Evolutionary conservation across 306 rosid species (phyloP).

Genomic region (Delonix regia): DNA sequence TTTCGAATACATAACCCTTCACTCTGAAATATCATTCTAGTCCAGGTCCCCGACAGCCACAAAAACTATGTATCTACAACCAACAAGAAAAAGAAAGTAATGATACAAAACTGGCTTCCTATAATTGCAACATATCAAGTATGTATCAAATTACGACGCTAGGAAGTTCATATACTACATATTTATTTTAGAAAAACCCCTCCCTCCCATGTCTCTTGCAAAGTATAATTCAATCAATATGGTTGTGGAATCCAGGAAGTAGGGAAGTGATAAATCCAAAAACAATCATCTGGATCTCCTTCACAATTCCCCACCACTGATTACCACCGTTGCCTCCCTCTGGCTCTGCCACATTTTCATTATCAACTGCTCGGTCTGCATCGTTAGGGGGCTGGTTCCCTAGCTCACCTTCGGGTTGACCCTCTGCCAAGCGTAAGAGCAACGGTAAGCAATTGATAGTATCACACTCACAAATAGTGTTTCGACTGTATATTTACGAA

Average conservation of each 20-base stretch:
- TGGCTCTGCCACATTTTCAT: slow-evolving; percentile 65
- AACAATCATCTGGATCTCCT: slow-evolving; percentile 93
- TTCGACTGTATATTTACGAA: not conserved
- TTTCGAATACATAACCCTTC: not conserved
- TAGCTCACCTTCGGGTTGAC: slow-evolving; percentile 58
- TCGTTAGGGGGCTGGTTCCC: slow-evolving; percentile 61
- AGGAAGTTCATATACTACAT: slow-evolving; percentile 39
- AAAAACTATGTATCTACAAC: slow-evolving; percentile 39
- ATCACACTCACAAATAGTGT: not conserved
- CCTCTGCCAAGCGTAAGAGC: slow-evolving; percentile 52
- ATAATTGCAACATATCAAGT: slow-evolving; percentile 35
- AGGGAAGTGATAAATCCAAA: slow-evolving; percentile 94
- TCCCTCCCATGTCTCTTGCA: slow-evolving; percentile 18
- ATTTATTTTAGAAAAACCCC: slow-evolving; percentile 33
- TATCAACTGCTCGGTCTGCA: slow-evolving; percentile 52
- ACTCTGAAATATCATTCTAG: not conserved
- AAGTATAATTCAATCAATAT: slow-evolving; percentile 56
- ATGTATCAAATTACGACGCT: slow-evolving; percentile 37
- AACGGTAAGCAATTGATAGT: slow-evolving; percentile 5
- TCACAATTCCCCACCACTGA: slow-evolving; percentile 93
- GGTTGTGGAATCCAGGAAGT: slow-evolving; percentile 95
- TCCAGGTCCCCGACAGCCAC: slow-evolving; percentile 18
- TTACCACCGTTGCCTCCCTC: slow-evolving; percentile 68
- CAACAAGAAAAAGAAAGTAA: slow-evolving; percentile 13
- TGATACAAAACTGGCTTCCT: slow-evolving; percentile 45